Base-by-base conservation (phyloP, 768 basidiomycete species). In the Gautieria morchelliformis region DNA sequence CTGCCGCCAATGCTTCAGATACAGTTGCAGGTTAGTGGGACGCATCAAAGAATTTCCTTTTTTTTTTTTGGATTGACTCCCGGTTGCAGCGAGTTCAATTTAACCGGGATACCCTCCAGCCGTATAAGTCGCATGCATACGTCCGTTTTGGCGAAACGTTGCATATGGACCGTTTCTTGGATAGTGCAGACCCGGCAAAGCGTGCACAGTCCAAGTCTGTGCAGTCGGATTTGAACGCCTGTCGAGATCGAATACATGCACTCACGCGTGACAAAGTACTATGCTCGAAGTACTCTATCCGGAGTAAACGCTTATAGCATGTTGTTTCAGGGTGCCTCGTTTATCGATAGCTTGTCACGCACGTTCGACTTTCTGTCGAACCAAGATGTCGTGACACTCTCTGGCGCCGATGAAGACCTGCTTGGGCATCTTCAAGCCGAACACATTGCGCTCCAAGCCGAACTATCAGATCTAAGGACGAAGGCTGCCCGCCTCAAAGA, bases 111-210 rank as follows among this genome's bases (percentile, higher is more conserved):
- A 92, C 88, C 0, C 77, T 91, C 56, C 89, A 93, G 62, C 85
- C 93, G 15, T 93, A 89, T 75, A 99, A 99, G 70, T 93, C 90
- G 5, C 95, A 99, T 66, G 93, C 92, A 4, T 95, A 93, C 68
- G 86, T 99, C 62, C 88, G 85, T 64, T 96, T 95, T 66, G 83
- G 78, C 17, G 89, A 93, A 69, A 87, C 82, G 10, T 76, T 99
- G 14, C 85, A 81, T 65, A 83, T 98, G 81, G 93, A 96, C 69
- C 85, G 96, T 14, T 99, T 94, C 74, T 74, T 95, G 66, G 87
- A 90, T 59, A 80, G 75, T 49, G 87, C 83, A 3, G 79, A 88
- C 64, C 75, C 80, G 0, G 74, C 77, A 59, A 93, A 89, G 77
- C 87, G 83, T 64, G 75, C 76, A 17, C 78, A 76, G 45, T 84